Conservation (phyloP, 164 flowering plant species). For the Annona cherimola region DNA sequence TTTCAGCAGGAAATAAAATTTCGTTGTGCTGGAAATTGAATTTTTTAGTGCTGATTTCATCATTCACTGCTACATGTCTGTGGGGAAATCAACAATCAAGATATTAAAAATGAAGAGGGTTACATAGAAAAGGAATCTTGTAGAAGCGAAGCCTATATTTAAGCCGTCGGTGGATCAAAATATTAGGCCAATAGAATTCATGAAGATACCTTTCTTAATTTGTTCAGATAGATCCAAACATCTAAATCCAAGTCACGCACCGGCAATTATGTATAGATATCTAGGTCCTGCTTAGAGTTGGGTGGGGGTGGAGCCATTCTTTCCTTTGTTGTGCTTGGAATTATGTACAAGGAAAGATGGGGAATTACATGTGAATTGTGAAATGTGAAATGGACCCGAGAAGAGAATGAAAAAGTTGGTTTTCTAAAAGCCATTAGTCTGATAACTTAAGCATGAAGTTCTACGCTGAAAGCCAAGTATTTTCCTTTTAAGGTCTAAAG, state of each 20-base stretch:
- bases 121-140: too few species aligned
- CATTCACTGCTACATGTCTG: too few species aligned
- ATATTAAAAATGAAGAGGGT: too few species aligned
- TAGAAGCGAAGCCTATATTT: too few species aligned
- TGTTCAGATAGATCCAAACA: slow-evolving; percentile 10
- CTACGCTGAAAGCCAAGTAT: slow-evolving; percentile 3
- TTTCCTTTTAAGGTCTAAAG: slow-evolving; percentile 1
- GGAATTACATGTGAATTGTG: not conserved
- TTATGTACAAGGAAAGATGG: slow-evolving; percentile 5
- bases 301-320: slow-evolving; percentile 7
- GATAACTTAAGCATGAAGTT: slow-evolving; percentile 9
- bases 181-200: not conserved
- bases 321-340: slow-evolving; percentile 9
- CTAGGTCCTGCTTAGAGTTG: not conserved
- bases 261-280: not conserved
- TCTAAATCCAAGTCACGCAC: not conserved
- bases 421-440: not conserved
- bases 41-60: too few species aligned
- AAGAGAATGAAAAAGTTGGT: not conserved
- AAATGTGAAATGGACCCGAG: not conserved
- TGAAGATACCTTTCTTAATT: not conserved
- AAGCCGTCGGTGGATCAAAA: not conserved
- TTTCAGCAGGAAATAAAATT: too few species aligned
- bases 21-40: too few species aligned
- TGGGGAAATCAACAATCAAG: too few species aligned